Conservation (phyloP, 306 rosid species). For the Casuarina glauca region DNA sequence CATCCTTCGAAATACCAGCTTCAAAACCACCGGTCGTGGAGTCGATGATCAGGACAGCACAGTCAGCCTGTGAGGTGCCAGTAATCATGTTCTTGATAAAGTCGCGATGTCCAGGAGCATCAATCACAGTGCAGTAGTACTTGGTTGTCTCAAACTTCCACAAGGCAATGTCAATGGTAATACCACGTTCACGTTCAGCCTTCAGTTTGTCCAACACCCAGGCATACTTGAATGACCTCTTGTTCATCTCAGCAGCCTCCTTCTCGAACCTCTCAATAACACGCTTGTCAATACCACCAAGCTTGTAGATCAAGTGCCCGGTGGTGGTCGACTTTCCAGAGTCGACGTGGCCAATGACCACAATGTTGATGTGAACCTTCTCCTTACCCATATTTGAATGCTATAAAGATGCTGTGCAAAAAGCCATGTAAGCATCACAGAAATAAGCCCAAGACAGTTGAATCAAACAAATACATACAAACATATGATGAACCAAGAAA, state of each 20-base stretch:
- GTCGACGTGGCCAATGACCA: conserved; percentile 50
- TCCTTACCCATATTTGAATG: conserved; percentile 41
- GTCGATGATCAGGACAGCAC: conserved; percentile 41
- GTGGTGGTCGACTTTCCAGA: conserved; percentile 42
- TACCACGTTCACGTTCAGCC: conserved; percentile 48
- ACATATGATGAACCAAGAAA: too few relatives aligned
- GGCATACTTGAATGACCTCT: conserved; percentile 46
- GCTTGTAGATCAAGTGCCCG: conserved; percentile 43
- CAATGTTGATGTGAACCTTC: conserved; percentile 55
- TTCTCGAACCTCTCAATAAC: conserved; percentile 41
- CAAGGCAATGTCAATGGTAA: conserved; percentile 45
- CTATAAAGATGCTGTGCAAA: conserved; percentile 1
- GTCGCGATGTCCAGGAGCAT: conserved; percentile 49
- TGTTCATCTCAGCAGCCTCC: conserved; percentile 50
- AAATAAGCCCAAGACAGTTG: not conserved
- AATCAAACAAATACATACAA: too few relatives aligned
- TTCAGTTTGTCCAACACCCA: conserved; percentile 46
- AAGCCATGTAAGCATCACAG: not conserved
- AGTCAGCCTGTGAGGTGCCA: conserved; percentile 46
- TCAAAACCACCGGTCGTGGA: conserved; percentile 49
- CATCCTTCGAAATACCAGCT: conserved; percentile 49
- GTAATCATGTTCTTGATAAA: conserved; percentile 47
- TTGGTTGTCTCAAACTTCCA: conserved; percentile 47
- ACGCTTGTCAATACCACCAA: conserved; percentile 46
- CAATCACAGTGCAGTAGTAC: conserved; percentile 45